Evolutionary conservation across 2,329 filamentous ascomycete genomes (phyloP), one percentile per base, ranked within the genome.

Genomic region (Lasiodiplodia citricola): DNA sequence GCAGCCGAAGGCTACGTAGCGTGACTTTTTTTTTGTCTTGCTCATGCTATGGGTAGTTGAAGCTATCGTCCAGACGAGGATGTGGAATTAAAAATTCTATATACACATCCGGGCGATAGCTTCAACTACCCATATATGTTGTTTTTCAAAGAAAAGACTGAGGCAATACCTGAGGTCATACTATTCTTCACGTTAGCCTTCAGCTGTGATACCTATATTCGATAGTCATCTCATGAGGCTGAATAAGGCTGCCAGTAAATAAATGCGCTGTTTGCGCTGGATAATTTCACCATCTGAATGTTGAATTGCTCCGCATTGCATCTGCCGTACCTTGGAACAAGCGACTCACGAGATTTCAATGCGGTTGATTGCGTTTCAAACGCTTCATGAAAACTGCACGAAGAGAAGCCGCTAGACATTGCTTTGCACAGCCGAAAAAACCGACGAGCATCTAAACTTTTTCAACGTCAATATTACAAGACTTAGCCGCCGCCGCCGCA

Each of bases 381-480:
- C 41, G 16, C 4, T 44, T 10, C 16, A 44, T n/a, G 18, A 3
- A n/a, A n/a, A 8, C 41, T 14, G 18, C n/a, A 37, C 47, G 31
- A 50, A 52, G 11, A 18, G n/a, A 52, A 64, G 23, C 28, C n/a
- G 28, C 13, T 25, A 25, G 16, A 25, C 18, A 37, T 52, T 23
- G 18, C 28, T 64, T 64, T 38, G 28, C 18, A 52, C 31, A 54
- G 44, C 31, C 44, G 47, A 13, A 14, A 64, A 13, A 14, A 64
- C 13, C 5, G 41, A 52, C 37, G 51, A 31, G 28, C 60, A 64
- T 64, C 60, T 64, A 64, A 51, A 64, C 47, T 64, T 64, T 35
- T 64, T 52, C 11, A 64, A 52, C 16, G 23, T 64, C n/a, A 64
- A 64, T 25, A 64, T 64, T 64, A 64, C 47, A 54, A 52, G 44